Evolutionary conservation across 164 flowering plant species (phyloP), one percentile per base, ranked within the genome.

Genomic region (Houttuynia cordata): DNA sequence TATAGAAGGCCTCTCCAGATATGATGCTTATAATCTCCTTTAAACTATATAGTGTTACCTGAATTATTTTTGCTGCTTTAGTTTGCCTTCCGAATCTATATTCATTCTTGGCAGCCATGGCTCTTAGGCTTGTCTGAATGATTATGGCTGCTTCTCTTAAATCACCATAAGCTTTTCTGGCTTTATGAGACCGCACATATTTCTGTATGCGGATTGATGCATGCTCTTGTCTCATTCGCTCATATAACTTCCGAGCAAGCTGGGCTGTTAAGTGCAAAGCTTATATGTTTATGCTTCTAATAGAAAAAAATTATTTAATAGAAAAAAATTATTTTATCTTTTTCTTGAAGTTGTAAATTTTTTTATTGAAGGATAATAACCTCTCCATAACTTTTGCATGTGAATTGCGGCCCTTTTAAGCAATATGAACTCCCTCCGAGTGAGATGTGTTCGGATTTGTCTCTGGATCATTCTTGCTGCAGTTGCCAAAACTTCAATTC

Each of bases 391-490:
- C 64, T 77, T 77, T 60, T 90, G 92, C 58, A 75, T 59, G 50
- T 70, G 60, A 62, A 83, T 80, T 17, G 95, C 64, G 42, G 90
- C 87, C 67, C 65, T 79, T 41, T 78, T 63, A 25, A 82, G 68
- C 13, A 65, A 40, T 56, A 83, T 73, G 65, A 83, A 90, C 66
- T 87, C 87, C 69, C 78, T 85, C 56, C 90, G 66, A 8, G 83
- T 66, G 21, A 90, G 78, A 75, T 80, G 57, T 55, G 97, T 85
- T 62, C 80, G 76, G 52, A 85, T 82, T 78, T 82, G 81, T 71
- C 95, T 74, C 67, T 90, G 97, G 56, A 90, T 81, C 55, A 60
- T 71, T 72, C 78, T 83, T 40, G 90, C 87, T 50, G 97, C 87
- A 65, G 62, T 73, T 39, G 83, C 92, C 56, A 90, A 66, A 55